phyloP scores from a whole-genome alignment of 202 grass and related monocot species.

The Bolboschoenoplectus hybrid region DNA sequence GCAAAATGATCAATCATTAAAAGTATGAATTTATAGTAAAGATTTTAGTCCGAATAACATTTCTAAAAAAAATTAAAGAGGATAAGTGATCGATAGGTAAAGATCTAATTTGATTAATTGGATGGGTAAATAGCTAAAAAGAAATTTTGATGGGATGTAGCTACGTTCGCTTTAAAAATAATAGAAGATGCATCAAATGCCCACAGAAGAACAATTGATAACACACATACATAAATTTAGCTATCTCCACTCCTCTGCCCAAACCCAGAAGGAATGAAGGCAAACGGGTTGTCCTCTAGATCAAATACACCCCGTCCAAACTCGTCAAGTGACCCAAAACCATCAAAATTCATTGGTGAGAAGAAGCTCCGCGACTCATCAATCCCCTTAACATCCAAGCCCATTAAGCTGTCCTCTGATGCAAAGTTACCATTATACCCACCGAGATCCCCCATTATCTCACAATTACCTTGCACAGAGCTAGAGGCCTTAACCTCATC shows the following conservation, averaged over 20 bases:
- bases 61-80: neutral
- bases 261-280: constrained; percentile 53
- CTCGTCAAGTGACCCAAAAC: constrained; percentile 70
- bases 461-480: constrained; percentile 38
- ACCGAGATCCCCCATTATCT: constrained; percentile 41
- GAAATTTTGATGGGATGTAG: neutral
- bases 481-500: constrained; percentile 66
- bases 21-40: neutral
- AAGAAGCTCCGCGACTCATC: constrained; percentile 60
- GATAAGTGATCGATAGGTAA: neutral
- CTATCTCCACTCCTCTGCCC: constrained; percentile 52
- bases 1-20: neutral
- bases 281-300: constrained; percentile 57
- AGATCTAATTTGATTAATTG: neutral
- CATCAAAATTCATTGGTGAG: constrained; percentile 70
- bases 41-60: neutral
- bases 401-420: constrained; percentile 46
- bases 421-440: constrained; percentile 47
- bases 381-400: constrained; percentile 54
- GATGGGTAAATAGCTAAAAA: neutral
- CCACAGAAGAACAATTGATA: neutral
- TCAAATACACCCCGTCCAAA: constrained; percentile 63
- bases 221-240: constrained; percentile 39
- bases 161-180: neutral
- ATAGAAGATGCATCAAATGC: neutral